Percentiles rank a stretch among this genome's conserved stretches.
Evolutionary conservation across 108 stramenopile genomes (phyloP).

Genomic region (Phaeodactylum tricornutum): DNA sequence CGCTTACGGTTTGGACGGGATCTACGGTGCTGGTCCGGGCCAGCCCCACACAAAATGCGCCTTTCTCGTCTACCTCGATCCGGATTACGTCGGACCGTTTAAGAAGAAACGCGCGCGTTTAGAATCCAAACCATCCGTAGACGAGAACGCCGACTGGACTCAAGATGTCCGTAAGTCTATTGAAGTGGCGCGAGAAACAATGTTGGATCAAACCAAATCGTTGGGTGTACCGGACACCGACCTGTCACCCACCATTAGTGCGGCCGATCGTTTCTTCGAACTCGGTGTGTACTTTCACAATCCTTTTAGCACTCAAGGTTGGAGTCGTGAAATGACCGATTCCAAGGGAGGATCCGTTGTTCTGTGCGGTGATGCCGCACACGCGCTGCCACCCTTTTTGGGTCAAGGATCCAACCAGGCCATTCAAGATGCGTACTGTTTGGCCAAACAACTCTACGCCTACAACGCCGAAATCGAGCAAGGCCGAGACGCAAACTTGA

Average conservation of each 20-base stretch:
- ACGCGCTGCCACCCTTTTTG: slow-evolving; percentile 93
- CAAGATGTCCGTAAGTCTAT: slow-evolving; percentile 29
- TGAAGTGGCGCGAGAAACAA: slow-evolving; percentile 21
- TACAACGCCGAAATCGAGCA: slow-evolving; percentile 24
- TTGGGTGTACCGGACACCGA: slow-evolving; percentile 32
- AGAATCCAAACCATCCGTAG: slow-evolving; percentile 9
- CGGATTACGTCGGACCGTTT: slow-evolving; percentile 68
- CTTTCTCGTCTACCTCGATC: slow-evolving; percentile 52
- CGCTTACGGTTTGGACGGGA: slow-evolving; percentile 50
- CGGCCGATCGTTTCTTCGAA: slow-evolving; percentile 58
- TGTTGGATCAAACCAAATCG: slow-evolving; percentile 17
- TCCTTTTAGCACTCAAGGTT: slow-evolving; percentile 55
- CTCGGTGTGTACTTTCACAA: slow-evolving; percentile 80
- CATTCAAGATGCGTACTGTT: slow-evolving; percentile 74
- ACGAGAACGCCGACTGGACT: slow-evolving; percentile 65
- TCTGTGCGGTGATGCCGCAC: slow-evolving; percentile 86
- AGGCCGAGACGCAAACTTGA: slow-evolving; percentile 12
- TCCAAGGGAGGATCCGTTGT: slow-evolving; percentile 16
- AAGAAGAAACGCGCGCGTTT: slow-evolving; percentile 17
- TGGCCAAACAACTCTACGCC: slow-evolving; percentile 44
- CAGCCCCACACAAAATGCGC: slow-evolving; percentile 33
- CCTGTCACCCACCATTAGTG: slow-evolving; percentile 21
- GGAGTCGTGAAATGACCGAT: slow-evolving; percentile 40
- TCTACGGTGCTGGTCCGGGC: slow-evolving; percentile 53
- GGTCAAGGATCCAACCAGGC: slow-evolving; percentile 98